Percentiles rank a stretch among this genome's conserved stretches.
Conservation (phyloP, 78 protist species). For the Dictyostelium brefeldianum region DNA sequence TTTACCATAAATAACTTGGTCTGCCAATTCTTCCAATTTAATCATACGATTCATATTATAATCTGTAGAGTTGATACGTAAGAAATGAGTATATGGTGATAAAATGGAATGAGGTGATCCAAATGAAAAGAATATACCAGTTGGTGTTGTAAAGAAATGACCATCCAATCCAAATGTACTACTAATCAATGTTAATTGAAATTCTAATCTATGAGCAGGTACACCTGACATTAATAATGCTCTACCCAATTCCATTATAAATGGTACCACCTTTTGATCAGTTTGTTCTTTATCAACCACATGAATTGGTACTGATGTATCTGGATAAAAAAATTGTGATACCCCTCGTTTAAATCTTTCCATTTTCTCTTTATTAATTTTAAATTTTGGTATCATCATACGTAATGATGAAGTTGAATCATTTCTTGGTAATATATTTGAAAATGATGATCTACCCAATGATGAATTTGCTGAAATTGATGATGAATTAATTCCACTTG, state of each 20-base stretch:
- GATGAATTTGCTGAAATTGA: no score
- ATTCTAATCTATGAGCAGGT: conserved; percentile 64
- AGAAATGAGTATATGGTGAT: conserved; percentile 76
- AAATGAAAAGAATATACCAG: conserved; percentile 76
- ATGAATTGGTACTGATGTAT: conserved; percentile 37
- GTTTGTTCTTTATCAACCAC: conserved; percentile 33
- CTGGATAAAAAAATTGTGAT: conserved; percentile 43
- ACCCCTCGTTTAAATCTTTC: conserved; percentile 50
- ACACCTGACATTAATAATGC: conserved; percentile 74
- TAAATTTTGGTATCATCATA: conserved; percentile 2
- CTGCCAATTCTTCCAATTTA: conserved; percentile 45
- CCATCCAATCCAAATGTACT: conserved; percentile 73
- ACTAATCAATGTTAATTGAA: conserved; percentile 60
- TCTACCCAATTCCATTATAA: conserved; percentile 75
- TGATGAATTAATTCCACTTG: no score
- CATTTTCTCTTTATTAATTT: conserved; percentile 32
- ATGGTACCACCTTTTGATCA: conserved; percentile 53
- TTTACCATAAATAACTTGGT: conserved; percentile 52
- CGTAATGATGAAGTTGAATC: no score
- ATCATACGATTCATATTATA: conserved; percentile 70
- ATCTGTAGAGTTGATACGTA: conserved; percentile 45
- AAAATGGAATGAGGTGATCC: conserved; percentile 79
- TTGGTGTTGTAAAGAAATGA: conserved; percentile 75
- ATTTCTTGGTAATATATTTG: neutral
- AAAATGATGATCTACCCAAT: neutral